Evolutionary conservation across 805 yeast species (phyloP).

Genomic region (Schwanniomyces yamadae): DNA sequence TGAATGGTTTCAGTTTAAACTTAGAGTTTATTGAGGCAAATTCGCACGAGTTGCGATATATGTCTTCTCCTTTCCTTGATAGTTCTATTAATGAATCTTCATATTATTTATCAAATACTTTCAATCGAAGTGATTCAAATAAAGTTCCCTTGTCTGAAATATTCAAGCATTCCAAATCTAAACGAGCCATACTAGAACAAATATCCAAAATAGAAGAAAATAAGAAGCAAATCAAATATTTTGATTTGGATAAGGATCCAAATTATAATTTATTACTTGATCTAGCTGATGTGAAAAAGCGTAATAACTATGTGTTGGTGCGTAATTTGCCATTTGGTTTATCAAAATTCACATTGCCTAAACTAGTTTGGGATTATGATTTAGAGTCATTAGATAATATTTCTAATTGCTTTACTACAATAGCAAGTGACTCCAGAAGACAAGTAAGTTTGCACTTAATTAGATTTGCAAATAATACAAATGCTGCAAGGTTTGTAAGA

Average conservation of each 20-base stretch:
- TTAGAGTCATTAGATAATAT: constrained; percentile 26
- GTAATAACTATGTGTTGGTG: constrained; percentile 35
- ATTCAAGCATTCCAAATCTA: constrained; percentile 6
- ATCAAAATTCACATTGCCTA: constrained; percentile 33
- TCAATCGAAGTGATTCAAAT: constrained; percentile 1
- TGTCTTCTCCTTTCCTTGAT: constrained; percentile 31
- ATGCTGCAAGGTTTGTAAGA: constrained; percentile 52
- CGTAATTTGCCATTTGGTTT: constrained; percentile 49
- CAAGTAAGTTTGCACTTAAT: constrained; percentile 33
- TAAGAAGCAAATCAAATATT: neutral
- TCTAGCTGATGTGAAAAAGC: constrained; percentile 16
- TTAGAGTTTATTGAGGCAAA: constrained; percentile 43
- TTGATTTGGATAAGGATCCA: constrained; percentile 4
- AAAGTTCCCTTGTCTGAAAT: constrained; percentile 6
- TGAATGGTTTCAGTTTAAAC: constrained; percentile 51
- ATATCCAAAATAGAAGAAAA: constrained; percentile 3
- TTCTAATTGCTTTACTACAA: constrained; percentile 19
- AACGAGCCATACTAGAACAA: constrained; percentile 4
- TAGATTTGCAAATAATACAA: constrained; percentile 42
- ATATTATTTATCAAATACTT: constrained; percentile 5
- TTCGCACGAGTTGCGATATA: constrained; percentile 20
- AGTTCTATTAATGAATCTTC: constrained; percentile 3
- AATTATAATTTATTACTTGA: constrained; percentile 13
- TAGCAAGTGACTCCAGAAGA: constrained; percentile 24
- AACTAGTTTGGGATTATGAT: constrained; percentile 51